Conservation (phyloP, 75 land plant genomes). For the Cunninghamia lanceolata region DNA sequence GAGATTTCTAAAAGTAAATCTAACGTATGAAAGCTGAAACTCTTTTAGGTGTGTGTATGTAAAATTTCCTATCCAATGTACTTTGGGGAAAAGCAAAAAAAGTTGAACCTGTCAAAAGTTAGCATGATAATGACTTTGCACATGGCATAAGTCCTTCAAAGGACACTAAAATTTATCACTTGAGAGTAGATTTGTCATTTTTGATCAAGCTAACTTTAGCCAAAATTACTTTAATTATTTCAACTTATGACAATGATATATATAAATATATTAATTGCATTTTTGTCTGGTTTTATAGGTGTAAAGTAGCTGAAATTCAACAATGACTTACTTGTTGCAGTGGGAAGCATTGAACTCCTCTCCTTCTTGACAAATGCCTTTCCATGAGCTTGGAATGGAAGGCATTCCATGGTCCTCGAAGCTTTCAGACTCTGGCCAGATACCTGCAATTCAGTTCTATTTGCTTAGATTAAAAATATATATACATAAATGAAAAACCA, state of each 20-base stretch:
- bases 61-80: too few relatives aligned
- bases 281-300: neutral
- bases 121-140: neutral
- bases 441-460: constrained; percentile 27
- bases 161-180: neutral
- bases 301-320: neutral
- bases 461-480: neutral
- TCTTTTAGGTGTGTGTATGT: too few relatives aligned
- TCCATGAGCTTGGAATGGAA: constrained; percentile 62
- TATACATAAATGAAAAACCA: neutral
- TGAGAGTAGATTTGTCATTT: neutral
- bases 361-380: constrained; percentile 70
- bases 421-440: constrained; percentile 85
- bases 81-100: too few relatives aligned
- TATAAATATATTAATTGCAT: neutral
- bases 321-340: constrained; percentile 56
- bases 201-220: neutral
- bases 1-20: too few relatives aligned
- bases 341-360: constrained; percentile 50
- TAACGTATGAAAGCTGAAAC: too few relatives aligned
- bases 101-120: neutral
- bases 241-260: neutral
- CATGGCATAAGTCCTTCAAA: neutral
- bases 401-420: constrained; percentile 65
- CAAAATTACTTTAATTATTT: neutral